Conservation (phyloP, 73 alveolate genomes). For the Effrenium voratum region DNA sequence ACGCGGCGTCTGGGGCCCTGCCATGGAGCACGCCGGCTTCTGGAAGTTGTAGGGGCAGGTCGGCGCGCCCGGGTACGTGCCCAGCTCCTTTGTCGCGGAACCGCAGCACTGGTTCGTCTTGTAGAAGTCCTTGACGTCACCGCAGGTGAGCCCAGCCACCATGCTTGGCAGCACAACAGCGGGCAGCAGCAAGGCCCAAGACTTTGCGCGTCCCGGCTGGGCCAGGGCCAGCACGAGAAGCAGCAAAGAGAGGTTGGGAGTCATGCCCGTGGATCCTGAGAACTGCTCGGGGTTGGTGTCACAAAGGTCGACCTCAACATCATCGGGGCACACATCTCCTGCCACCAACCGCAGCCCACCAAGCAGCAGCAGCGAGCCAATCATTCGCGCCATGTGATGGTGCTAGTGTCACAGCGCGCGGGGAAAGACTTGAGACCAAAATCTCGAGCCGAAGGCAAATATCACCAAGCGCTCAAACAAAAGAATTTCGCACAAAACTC, state of each 20-base stretch:
- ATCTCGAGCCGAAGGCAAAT: too few relatives aligned
- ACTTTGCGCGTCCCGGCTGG: too few relatives aligned
- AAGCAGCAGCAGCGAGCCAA: too few relatives aligned
- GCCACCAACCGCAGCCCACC: too few relatives aligned
- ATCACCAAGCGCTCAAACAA: too few relatives aligned
- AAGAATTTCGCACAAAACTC: too few relatives aligned
- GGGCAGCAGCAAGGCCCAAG: too few relatives aligned
- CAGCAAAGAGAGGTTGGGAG: neutral
- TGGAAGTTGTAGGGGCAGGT: neutral
- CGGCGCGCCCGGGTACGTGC: neutral
- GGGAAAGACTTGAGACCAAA: too few relatives aligned
- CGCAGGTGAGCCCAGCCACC: neutral
- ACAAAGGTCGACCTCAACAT: constrained; percentile 8
- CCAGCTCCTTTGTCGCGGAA: neutral
- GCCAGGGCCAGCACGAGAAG: neutral
- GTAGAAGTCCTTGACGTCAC: neutral
- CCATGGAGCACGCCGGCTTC: constrained; percentile 7
- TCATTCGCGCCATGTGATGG: too few relatives aligned
- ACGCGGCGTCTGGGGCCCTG: constrained; percentile 27
- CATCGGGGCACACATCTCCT: constrained; percentile 2
- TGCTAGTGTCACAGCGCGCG: too few relatives aligned
- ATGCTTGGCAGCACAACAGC: too few relatives aligned
- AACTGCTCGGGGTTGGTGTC: neutral
- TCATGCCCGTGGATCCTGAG: neutral
- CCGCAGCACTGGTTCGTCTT: constrained; percentile 19